Base-by-base conservation (phyloP, 495 filamentous ascomycete species). In the Elaphomyces granulatus region DNA sequence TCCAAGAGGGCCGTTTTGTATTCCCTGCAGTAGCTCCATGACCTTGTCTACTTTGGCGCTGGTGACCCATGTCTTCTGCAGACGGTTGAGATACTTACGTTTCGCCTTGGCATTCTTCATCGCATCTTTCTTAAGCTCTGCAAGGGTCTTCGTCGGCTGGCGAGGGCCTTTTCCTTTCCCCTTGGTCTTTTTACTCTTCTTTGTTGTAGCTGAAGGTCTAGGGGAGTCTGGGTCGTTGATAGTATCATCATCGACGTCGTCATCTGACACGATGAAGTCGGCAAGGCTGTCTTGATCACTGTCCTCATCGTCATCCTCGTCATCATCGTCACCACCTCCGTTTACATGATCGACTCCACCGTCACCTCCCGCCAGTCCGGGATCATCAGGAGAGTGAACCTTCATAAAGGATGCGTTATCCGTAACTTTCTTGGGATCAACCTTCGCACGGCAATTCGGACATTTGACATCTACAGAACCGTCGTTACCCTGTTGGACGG, bases 21-120 rank as follows among this genome's bases (percentile, higher is more conserved):
- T 71, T 0, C 49, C 48, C 14, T 64, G 49, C 10, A 94, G 64
- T 21, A 93, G 71, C 42, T 85, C 77, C 15, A 86, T 53, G 9
- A 78, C 74, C 53, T 83, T 80, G 12, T 77, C 74, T 30, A 88
- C 75, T 54, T 94, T 95, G 16, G 83, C 76, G 32, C 82, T 87
- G 1, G 80, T 64, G 20, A 75, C 54, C 75, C 73, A 93, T 32
- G 71, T 70, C 44, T 80, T 75, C 10, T 74, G 61, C 3, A 81
- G 64, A 4, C 71, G 68, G 15, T 63, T 67, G 3, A 93, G 62
- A 50, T 85, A 90, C 45, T 70, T 71, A 57, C 61, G 61, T 38
- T 77, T 80, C 10, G 79, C 75, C 26, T 68, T 73, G 15, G 65
- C 60, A 49, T 73, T 85, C 35, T 63, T 68, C 38, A 54, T 56